A percentile compares a stretch with the other conserved stretches of the same genome.
Conservation (phyloP, 1,284 basidiomycete species). For the Prillingera fragicola region DNA sequence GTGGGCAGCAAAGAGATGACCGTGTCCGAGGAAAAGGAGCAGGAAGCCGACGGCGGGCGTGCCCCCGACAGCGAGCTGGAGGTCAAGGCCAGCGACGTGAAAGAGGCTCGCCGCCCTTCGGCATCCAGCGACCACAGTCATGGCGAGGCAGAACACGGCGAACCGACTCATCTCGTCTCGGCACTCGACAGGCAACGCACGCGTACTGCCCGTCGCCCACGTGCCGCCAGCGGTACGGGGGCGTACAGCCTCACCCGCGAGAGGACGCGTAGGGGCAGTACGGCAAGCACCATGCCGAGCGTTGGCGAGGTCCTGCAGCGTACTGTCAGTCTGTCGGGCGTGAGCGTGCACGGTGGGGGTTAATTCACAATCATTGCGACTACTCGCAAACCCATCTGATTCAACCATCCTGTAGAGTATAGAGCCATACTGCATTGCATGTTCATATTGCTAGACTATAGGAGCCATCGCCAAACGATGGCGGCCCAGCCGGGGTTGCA, state of each 20-base stretch:
- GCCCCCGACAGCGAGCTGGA: background rate
- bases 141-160: slow-evolving; percentile 16
- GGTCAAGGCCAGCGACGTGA: background rate
- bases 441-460: too few species aligned
- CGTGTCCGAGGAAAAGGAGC: background rate
- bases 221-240: background rate
- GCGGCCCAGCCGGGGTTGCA: too few species aligned
- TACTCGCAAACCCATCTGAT: too few species aligned
- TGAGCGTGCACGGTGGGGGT: slow-evolving; percentile 39
- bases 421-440: too few species aligned
- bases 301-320: slow-evolving; percentile 35
- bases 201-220: too few species aligned
- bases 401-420: too few species aligned
- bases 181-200: background rate
- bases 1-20: slow-evolving; percentile 18
- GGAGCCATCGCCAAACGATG: too few species aligned
- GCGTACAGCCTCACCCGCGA: background rate
- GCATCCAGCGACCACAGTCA: slow-evolving; percentile 9
- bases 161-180: slow-evolving; percentile 12
- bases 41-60: background rate
- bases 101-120: background rate
- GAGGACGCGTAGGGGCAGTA: slow-evolving; percentile 6
- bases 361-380: background rate
- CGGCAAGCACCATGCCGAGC: slow-evolving; percentile 5
- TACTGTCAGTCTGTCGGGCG: slow-evolving; percentile 31